phyloP scores from a whole-genome alignment of 2,329 filamentous ascomycete species.

The Penicillium sp. region DNA sequence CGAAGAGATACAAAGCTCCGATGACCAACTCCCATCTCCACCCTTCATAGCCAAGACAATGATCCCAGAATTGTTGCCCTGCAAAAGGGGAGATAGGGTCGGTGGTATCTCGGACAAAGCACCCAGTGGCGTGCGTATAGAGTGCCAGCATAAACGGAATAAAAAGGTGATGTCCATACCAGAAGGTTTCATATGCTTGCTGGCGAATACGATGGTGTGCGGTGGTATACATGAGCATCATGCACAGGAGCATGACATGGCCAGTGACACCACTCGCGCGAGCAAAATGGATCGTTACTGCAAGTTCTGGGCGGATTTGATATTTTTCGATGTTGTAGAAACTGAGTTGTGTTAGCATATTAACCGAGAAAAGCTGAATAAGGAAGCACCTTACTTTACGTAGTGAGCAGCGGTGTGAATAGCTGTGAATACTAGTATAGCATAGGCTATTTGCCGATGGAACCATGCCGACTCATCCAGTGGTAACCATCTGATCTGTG shows the following conservation, averaged over 20 bases:
- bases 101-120: conserved; percentile 84
- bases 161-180: conserved; percentile 99
- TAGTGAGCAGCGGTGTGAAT: conserved; percentile 81
- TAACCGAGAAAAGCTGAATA: not conserved
- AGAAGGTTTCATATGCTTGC: conserved; percentile 97
- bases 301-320: conserved; percentile 75
- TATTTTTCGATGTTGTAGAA: conserved; percentile 92
- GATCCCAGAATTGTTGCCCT: conserved; percentile 75
- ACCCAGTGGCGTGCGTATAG: conserved; percentile 93
- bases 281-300: conserved; percentile 86
- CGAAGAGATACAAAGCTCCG: conserved; percentile 78
- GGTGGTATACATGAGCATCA: conserved; percentile 97
- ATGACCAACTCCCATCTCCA: conserved; percentile 96
- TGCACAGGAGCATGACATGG: conserved; percentile 97
- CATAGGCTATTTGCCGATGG: conserved; percentile 89
- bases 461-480: conserved; percentile 98
- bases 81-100: conserved; percentile 79
- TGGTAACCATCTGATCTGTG: conserved; percentile 82
- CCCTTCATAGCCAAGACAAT: conserved; percentile 92
- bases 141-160: conserved; percentile 90
- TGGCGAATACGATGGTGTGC: conserved; percentile 91
- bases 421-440: conserved; percentile 76
- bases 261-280: conserved; percentile 90
- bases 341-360: conserved; percentile 47
- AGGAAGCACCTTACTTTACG: conserved; percentile 71